Percentiles rank a stretch among this genome's conserved stretches.
These are phyloP conservation scores for Aspergillus tubingensis DNA, from an alignment of 2,329 filamentous ascomycete species.

Conservation along the genomic window DNA sequence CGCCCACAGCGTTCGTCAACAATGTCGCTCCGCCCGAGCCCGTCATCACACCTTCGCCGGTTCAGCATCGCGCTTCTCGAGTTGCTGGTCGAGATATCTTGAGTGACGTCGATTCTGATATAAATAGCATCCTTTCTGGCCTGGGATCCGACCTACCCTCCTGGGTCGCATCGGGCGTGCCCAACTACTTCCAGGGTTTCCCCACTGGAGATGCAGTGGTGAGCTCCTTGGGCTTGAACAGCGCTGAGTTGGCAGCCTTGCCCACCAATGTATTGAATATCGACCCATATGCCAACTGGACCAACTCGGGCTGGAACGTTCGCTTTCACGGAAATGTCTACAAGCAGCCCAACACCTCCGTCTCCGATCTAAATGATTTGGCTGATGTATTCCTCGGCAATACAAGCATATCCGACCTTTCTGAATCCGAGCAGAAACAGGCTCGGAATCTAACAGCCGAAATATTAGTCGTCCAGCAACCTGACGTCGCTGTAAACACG, in stretches of 20 bases:
- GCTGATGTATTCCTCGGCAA: background rate
- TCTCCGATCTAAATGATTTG: constrained; percentile 3
- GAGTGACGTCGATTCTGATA: constrained; percentile 3
- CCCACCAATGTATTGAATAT: constrained; percentile 3
- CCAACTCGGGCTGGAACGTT: constrained; percentile 1
- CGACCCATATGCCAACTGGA: constrained; percentile 6
- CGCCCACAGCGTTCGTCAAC: background rate
- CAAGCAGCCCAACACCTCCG: constrained; percentile 5
- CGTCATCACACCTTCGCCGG: background rate
- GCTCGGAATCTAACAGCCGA: background rate
- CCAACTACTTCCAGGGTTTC: constrained; percentile 5
- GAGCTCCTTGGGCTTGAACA: constrained; percentile 2
- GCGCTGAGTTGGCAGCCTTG: constrained; percentile 1
- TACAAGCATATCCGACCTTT: background rate
- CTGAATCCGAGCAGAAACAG: background rate
- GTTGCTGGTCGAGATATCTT: background rate
- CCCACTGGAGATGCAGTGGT: constrained; percentile 1
- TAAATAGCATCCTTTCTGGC: background rate
- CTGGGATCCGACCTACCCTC: constrained; percentile 1
- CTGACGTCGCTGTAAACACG: background rate
- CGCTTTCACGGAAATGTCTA: constrained; percentile 6
- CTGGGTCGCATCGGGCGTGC: constrained; percentile 2
- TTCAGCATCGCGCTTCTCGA: background rate
- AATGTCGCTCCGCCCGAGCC: background rate
- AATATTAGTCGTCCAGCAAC: background rate